Evolutionary conservation across 352 stramenopile species (phyloP).

Genomic region (Aphanomyces stellatus): DNA sequence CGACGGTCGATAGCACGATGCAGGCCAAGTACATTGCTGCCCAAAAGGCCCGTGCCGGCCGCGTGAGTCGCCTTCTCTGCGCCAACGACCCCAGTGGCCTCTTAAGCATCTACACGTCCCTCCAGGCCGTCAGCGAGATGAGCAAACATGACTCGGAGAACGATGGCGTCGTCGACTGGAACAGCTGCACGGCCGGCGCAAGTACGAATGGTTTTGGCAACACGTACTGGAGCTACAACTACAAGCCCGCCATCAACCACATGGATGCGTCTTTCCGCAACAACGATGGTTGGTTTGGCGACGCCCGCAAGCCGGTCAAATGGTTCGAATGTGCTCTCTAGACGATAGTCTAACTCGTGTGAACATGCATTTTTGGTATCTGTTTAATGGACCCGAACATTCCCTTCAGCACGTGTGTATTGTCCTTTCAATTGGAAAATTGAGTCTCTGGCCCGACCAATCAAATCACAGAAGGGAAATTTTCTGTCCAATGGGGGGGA

Average conservation of each 20-base stretch:
- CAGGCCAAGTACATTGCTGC: conserved; percentile 23
- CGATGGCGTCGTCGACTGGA: conserved; percentile 30
- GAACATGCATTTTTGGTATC: too few species aligned
- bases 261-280: conserved; percentile 23
- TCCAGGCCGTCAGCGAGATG: conserved; percentile 20
- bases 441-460: too few species aligned
- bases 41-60: conserved; percentile 1
- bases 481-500: too few species aligned
- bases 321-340: conserved; percentile 30
- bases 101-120: conserved; percentile 17
- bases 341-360: too few species aligned
- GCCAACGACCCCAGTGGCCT: conserved; percentile 28
- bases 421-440: too few species aligned
- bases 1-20: conserved; percentile 7
- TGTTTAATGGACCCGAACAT: too few species aligned
- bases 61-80: conserved; percentile 26
- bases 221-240: conserved; percentile 24
- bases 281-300: conserved; percentile 22
- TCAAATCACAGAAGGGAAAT: too few species aligned
- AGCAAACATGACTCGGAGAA: conserved; percentile 24
- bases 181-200: conserved; percentile 24
- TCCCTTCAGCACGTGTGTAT: too few species aligned
- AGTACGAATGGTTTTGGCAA: conserved; percentile 2
- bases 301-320: conserved; percentile 26
- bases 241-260: conserved; percentile 31